Evolutionary conservation across 2,329 filamentous ascomycete species (phyloP), one percentile per base, ranked within the genome.

Genomic region (Claviceps digitariae): DNA sequence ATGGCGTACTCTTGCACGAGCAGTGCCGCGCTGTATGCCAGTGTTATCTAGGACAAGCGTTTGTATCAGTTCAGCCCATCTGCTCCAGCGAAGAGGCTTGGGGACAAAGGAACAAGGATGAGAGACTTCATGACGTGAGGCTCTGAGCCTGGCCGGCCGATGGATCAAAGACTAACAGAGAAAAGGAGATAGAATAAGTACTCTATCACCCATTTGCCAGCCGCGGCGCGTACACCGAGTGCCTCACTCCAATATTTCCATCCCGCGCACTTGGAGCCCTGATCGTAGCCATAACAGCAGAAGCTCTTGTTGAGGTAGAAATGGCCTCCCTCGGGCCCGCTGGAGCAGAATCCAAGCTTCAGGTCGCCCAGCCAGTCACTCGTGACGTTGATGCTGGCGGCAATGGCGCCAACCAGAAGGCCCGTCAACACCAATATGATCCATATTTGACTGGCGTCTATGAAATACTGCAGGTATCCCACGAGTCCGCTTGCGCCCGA

Each of bases 351-450:
- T 7, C 93, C 93, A 20, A 83, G 82, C 73, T 97, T 98, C 56
- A 96, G 68, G 66, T 97, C 93, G 20, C 85, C 90, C 52, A 98
- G 73, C 93, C 93, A 98, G 66, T 95, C 87, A 48, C 88, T 91
- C 15, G 84, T 83, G 51, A 98, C 82, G 66, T 96, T 88, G 62
- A 98, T 97, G 54, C 78, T 82, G 2, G 90, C 93, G 25, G 93
- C 93, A 53, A 97, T 79, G 17, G 84, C 73, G 15, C 93, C 93
- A 21, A 91, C 87, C 4, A 87, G 79, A 55, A 95, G 73, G 3
- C 93, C 93, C 0, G 90, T 94, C 50, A 88, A 74, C 54, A 97
- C 82, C 52, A 98, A 74, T 38, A 97, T 81, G 29, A 94, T 70
- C 93, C 93, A 98, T 58, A 95, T 83, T 70, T 97, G 90, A 64